Evolutionary conservation across 2,329 filamentous ascomycete genomes (phyloP), one percentile per base, ranked within the genome.

Genomic region (Fusarium napiforme): DNA sequence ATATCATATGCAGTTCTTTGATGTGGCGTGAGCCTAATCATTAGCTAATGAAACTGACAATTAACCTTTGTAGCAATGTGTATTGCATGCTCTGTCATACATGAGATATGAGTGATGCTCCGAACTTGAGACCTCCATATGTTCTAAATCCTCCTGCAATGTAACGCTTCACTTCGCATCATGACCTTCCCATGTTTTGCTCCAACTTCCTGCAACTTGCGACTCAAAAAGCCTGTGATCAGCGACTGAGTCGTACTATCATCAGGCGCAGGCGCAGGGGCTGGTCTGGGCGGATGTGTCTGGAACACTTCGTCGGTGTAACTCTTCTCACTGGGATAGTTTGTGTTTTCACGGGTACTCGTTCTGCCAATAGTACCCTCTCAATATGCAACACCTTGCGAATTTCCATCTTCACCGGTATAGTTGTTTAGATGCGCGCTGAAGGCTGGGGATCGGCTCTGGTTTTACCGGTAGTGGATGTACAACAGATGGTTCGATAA

Each of bases 181-280:
- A 8, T 14, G 6, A 21, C 9, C 32, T 4, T 3, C 34, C 14
- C 19, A 3, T 39, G 4, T 3, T 21, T 39, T 16, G 1, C 19
- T 21, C 1, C 4, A 12, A 0, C n/a, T 11, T 36, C 49, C 32
- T 14, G n/a, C 9, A 3, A 4, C 50, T 39, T 39, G 18, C 4
- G 34, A 15, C 3, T 7, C 23, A 28, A 21, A 16, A 43, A 23
- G 1, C 9, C 2, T 9, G 53, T 32, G 12, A 21, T 45, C 37
- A 45, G 16, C 1, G 26, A 23, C 37, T 12, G 37, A 23, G 8
- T 32, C 21, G 15, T 4, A 1, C 1, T 56, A 14, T 45, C 15
- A n/a, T 6, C 23, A 16, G 16, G 9, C 26, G 5, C 6, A 1
- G 5, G 18, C 2, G 0, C 8, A 21, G 21, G 10, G 2, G 2